Evolutionary conservation across 225 moss, liverwort and hornwort species (phyloP), one percentile per base, ranked within the genome.

Genomic region (Marchantia paleacea): DNA sequence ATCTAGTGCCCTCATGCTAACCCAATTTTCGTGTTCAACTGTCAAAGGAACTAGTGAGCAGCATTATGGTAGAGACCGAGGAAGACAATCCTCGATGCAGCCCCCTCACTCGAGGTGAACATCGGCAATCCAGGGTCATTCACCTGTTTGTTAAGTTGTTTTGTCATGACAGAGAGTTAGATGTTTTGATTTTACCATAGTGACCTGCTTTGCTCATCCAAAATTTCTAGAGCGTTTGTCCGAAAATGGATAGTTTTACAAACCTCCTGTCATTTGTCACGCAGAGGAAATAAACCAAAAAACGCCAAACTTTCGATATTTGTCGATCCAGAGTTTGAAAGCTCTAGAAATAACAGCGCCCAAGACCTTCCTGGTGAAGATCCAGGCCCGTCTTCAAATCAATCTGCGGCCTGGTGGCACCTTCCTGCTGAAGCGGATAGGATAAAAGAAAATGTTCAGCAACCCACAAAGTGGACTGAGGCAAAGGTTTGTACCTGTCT

Each of bases 381-480:
- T 14, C 70, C 58, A 28, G 48, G 57, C 22, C 28, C 58, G 12
- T 69, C 70, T 78, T 74, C 51, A 49, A 52, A 60, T 75, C 78
- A 51, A 53, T 29, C 70, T 48, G 54, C 63, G 60, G 29, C 84
- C 22, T 97, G 96, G 96, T 80, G 82, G 52, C 84, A 88, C 60
- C 82, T 95, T 25, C 90, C 89, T 10, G 87, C 84, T 74, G 93
- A 87, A 20, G 84, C 86, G 75, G 93, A 91, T 69, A 78, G 78
- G 31, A 84, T 48, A 79, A 97, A 97, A 81, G 97, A 95, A 76
- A 94, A 97, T 70, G 85, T 81, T 31, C 97, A 91, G 84, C 76
- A 82, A 68, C 94, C 97, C 69, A 80, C 80, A 63, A 93, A 85
- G 55, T 97, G 96, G 96, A 92, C 81, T 48, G 92, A 93, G 50